Base-by-base conservation (phyloP, 805 yeast genomes). In the Lachancea nothofagi region DNA sequence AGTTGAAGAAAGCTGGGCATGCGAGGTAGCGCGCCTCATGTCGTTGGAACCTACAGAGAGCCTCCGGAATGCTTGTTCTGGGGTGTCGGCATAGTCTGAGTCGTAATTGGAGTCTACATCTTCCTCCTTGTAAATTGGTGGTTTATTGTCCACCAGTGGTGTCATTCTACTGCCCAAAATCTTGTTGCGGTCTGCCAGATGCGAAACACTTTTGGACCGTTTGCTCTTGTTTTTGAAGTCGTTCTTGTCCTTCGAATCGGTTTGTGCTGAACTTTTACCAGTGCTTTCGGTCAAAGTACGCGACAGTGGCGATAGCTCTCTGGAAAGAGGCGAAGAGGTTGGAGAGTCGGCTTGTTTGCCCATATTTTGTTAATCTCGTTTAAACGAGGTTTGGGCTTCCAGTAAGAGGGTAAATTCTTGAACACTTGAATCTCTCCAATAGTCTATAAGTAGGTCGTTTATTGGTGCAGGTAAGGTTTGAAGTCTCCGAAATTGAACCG, bases 1-100 rank as follows among this genome's bases (percentile, higher is more conserved):
- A 7, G 90, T 81, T 46, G 83, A 81, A 2, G 88, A 85, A 49
- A 83, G 64, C 52, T 82, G 83, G 7, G 84, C 79, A 60, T 84
- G 93, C 1, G 86, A 77, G 40, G 71, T 71, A 25, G 78, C 83
- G 2, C 74, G 66, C 42, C 72, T 69, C 36, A 80, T 58, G 33
- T 74, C 75, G 27, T 66, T 74, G 18, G 56, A 49, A 9, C 56
- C 47, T 31, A 47, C 44, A 2, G 61, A 49, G 4, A 58, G 47
- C 24, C 38, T 35, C 23, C 46, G 38, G 14, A 43, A 39, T 38
- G 39, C 39, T 24, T 39, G 14, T 28, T 43, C 40, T 14, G 46
- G 39, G 9, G 37, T 26, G 24, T 26, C 21, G 7, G 27, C 29
- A 10, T 21, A 7, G 24, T 33, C 29, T 5, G 34, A 18, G 3